phyloP scores from a whole-genome alignment of 208 protist species.

The Crithidia sp. region DNA sequence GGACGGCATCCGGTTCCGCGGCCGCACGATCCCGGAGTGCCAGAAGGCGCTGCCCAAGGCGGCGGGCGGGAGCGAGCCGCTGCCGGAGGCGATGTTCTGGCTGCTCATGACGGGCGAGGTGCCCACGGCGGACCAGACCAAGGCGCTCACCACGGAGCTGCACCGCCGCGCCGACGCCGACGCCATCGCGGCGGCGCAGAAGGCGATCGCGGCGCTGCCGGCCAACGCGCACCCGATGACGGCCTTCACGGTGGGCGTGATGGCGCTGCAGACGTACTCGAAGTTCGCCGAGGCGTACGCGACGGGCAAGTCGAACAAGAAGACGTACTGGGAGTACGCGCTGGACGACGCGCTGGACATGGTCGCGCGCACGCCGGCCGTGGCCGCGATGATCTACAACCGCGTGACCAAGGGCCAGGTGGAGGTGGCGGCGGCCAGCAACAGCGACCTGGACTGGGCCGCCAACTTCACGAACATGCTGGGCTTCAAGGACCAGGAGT shows the following conservation, averaged over 20 bases:
- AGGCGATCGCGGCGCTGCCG: conserved; percentile 91
- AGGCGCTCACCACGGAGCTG: conserved; percentile 83
- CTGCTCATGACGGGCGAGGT: conserved; percentile 97
- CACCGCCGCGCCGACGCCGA: conserved; percentile 71
- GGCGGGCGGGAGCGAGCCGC: conserved; percentile 82
- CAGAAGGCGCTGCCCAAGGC: conserved; percentile 92
- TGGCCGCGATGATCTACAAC: conserved; percentile 95
- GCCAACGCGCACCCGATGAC: conserved; percentile 97
- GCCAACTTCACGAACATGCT: conserved; percentile 96
- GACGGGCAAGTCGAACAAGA: conserved; percentile 90
- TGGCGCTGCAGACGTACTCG: conserved; percentile 93
- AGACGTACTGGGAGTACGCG: conserved; percentile 95
- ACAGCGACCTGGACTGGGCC: conserved; percentile 92
- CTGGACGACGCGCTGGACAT: conserved; percentile 95
- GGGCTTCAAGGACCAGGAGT: conserved; percentile 90
- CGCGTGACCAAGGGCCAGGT: conserved; percentile 58
- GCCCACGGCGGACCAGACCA: conserved; percentile 86
- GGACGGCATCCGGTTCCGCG: conserved; percentile 98
- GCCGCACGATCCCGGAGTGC: conserved; percentile 95
- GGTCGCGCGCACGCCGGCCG: conserved; percentile 87
- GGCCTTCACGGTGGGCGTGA: conserved; percentile 80
- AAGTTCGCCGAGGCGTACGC: conserved; percentile 95
- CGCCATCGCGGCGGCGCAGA: conserved; percentile 69
- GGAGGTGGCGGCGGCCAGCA: conserved; percentile 47
- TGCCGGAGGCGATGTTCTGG: conserved; percentile 97